Conservation (phyloP, 1,284 basidiomycete genomes). For the Inonotus hispidus region DNA sequence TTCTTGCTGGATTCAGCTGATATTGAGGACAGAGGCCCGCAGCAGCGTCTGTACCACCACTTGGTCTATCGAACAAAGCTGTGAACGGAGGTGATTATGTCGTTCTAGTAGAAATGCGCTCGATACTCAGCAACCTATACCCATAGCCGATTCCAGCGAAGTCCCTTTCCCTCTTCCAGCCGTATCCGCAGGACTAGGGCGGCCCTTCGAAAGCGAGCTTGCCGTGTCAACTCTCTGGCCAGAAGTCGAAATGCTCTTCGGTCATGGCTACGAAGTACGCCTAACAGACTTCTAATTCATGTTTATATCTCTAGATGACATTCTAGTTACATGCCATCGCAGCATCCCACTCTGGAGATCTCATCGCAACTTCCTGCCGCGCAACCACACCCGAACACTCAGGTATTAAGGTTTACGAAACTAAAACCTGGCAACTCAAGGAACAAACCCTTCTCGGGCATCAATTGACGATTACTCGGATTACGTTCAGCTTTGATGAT, state of each 20-base stretch:
- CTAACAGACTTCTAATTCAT: not conserved
- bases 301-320: constrained; percentile 1
- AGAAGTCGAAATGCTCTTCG: constrained; percentile 95
- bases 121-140: not conserved
- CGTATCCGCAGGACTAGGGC: constrained; percentile 16
- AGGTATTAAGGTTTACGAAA: constrained; percentile 80
- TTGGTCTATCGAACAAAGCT: constrained; percentile 71
- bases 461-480: constrained; percentile 82
- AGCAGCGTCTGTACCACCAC: constrained; percentile 70
- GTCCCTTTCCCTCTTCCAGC: constrained; percentile 10
- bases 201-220: constrained; percentile 78
- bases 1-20: not conserved
- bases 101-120: not conserved
- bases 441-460: constrained; percentile 80
- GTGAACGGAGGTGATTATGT: constrained; percentile 45
- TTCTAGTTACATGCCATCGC: constrained; percentile 71
- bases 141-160: constrained; percentile 9
- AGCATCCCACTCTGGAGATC: constrained; percentile 58
- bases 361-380: constrained; percentile 91
- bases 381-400: constrained; percentile 87
- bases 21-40: constrained; percentile 34
- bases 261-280: constrained; percentile 91
- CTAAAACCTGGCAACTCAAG: constrained; percentile 61
- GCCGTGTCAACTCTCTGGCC: constrained; percentile 91
- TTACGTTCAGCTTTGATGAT: constrained; percentile 86